These are phyloP conservation scores for Lecanicillium sp. DNA, from an alignment of 2,329 filamentous ascomycete genomes.

Conservation along the genomic window DNA sequence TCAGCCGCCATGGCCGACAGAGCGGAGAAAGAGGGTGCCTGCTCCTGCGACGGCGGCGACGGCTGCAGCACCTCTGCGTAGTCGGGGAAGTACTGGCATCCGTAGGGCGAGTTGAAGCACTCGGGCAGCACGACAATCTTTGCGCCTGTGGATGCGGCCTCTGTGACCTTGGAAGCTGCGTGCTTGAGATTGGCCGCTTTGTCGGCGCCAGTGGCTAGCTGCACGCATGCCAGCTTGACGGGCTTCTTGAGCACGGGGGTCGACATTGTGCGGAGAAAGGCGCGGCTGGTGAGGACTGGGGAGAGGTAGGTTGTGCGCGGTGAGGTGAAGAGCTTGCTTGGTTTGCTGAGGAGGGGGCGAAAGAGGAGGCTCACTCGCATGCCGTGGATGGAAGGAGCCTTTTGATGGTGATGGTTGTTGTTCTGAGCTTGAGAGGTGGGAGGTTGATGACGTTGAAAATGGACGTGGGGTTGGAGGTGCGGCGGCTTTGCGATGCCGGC, in stretches of 20 bases:
- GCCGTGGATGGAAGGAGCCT: no score
- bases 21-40: constrained; percentile 79
- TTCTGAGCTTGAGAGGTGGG: no score
- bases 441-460: no score
- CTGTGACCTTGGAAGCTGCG: constrained; percentile 73
- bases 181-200: constrained; percentile 77
- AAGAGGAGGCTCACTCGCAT: no score
- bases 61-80: constrained; percentile 86
- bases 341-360: no score
- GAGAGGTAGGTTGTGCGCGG: not conserved
- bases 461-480: no score
- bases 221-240: constrained; percentile 72
- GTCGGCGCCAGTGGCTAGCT: constrained; percentile 73
- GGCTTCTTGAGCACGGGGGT: constrained; percentile 59
- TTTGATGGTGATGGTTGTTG: no score
- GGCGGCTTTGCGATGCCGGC: no score
- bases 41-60: constrained; percentile 58
- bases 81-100: constrained; percentile 77
- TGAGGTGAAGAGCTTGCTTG: no score
- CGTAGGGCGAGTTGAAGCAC: constrained; percentile 98
- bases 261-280: constrained; percentile 26
- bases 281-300: constrained; percentile 12
- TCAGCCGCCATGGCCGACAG: constrained; percentile 73
- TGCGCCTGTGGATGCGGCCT: constrained; percentile 68
- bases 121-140: constrained; percentile 88